Evolutionary conservation across 1,284 basidiomycete genomes (phyloP), one percentile per base, ranked within the genome.

Genomic region (Macrocystidia cucumis): DNA sequence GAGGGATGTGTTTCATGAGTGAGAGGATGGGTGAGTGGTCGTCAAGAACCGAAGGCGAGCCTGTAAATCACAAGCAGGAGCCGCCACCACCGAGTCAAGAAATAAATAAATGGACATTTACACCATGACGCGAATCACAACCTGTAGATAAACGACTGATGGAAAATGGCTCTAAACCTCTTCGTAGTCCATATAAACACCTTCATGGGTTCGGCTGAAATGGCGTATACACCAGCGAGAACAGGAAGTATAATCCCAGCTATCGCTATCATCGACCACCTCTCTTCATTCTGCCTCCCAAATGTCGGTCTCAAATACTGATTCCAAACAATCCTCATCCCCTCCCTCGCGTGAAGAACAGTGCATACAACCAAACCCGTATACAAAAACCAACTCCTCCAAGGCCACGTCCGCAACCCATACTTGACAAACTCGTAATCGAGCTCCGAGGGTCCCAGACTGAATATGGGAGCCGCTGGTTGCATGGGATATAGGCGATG

Each of bases 351-450:
- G 47, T 86, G 84, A 29, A 79, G 45, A 1, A 65, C 56, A 0
- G 71, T 65, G 16, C 64, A 63, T 3, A 53, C 54, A 1, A 78
- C 64, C 9, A 89, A 67, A 0, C 67, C 72, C 2, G 58, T 48
- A 45, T 88, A 87, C 34, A 82, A 52, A 2, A 73, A 36, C 68
- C 69, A 74, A 41, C 67, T 78, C 8, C 70, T 59, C 52, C 60
- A 55, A 0, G 83, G 83, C 69, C 77, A 86, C 12, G 43, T 56
- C 4, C 65, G 58, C 29, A 87, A 52, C 0, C 71, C 78, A 3
- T 67, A 62, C 52, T 87, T 83, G 36, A 86, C 79, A 50, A 77
- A 85, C 41, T 85, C 78, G 49, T 69, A 85, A 55, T 86, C 78
- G 25, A 87, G 65, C 45, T 88, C 81, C 0, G 73, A 59, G 0